phyloP scores from a whole-genome alignment of 148 eudicot species.

The Vaccinium macrocarpon region DNA sequence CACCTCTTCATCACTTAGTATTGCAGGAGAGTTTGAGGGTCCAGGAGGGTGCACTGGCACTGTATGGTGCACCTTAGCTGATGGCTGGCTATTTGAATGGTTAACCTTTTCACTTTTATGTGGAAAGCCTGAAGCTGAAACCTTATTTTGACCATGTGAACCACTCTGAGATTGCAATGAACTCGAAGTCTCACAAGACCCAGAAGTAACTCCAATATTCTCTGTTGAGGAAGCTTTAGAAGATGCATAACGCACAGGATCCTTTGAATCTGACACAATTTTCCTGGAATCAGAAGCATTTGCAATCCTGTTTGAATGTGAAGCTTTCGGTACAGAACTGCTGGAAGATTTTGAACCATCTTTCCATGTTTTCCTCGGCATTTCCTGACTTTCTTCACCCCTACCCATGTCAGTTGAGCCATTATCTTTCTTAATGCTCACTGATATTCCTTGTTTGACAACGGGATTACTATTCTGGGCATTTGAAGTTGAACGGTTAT shows the following conservation, averaged over 20 bases:
- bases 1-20: conserved; percentile 97
- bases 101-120: conserved; percentile 53
- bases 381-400: conserved; percentile 44
- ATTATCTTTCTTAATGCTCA: conserved; percentile 46
- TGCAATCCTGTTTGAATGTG: conserved; percentile 44
- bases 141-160: conserved; percentile 42
- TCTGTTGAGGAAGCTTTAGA: conserved; percentile 47
- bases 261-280: conserved; percentile 51
- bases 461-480: conserved; percentile 31
- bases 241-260: conserved; percentile 39
- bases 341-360: conserved; percentile 49
- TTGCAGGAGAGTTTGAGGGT: conserved; percentile 59
- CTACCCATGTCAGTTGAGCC: conserved; percentile 23
- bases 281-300: conserved; percentile 43
- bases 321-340: conserved; percentile 40
- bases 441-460: conserved; percentile 39
- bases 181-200: conserved; percentile 42
- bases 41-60: conserved; percentile 44
- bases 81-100: conserved; percentile 41
- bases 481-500: conserved; percentile 34
- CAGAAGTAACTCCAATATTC: conserved; percentile 28
- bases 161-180: conserved; percentile 42
- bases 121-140: conserved; percentile 38
- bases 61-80: conserved; percentile 49
- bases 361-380: conserved; percentile 42